Percentiles rank a stretch among this genome's conserved stretches.
Conservation (phyloP, 2,329 filamentous ascomycete species). For the Alternaria alternata region DNA sequence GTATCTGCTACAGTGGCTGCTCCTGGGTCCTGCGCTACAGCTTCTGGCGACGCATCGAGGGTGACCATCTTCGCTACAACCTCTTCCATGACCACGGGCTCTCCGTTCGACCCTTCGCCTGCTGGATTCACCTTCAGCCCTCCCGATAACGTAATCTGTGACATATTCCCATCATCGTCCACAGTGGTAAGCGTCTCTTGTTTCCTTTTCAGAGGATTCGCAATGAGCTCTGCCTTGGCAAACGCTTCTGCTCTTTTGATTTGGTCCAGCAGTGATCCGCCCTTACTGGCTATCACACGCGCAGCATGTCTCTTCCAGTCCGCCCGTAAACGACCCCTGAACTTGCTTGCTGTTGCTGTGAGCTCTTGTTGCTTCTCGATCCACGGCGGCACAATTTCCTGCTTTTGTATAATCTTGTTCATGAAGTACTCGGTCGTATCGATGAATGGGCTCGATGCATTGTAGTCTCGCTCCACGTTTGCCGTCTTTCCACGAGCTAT, state of each 20-base stretch:
- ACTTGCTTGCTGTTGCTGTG: conserved; percentile 70
- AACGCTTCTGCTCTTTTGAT: conserved; percentile 75
- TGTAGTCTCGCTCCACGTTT: conserved; percentile 79
- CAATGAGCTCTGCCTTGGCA: conserved; percentile 74
- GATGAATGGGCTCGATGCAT: conserved; percentile 86
- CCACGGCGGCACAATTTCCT: conserved; percentile 96
- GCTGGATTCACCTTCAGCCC: conserved; percentile 48
- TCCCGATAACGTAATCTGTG: conserved; percentile 57
- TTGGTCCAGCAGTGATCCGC: conserved; percentile 77
- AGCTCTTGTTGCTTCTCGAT: conserved; percentile 98
- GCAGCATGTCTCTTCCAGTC: conserved; percentile 89
- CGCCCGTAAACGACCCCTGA: conserved; percentile 75
- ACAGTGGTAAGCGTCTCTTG: conserved; percentile 57
- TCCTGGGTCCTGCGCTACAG: conserved; percentile 2
- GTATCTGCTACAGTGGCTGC: conserved; percentile 4
- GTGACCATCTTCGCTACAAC: conserved; percentile 33
- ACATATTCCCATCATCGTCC: conserved; percentile 55
- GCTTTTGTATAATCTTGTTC: conserved; percentile 97
- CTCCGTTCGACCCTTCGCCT: conserved; percentile 9
- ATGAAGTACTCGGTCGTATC: conserved; percentile 98
- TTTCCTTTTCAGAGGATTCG: conserved; percentile 64
- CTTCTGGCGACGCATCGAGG: conserved; percentile 17
- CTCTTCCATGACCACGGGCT: conserved; percentile 37
- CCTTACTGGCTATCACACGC: conserved; percentile 76
- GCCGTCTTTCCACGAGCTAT: conserved; percentile 75